Conservation (phyloP, 2,329 filamentous ascomycete genomes). For the Diaporthe humulicola region DNA sequence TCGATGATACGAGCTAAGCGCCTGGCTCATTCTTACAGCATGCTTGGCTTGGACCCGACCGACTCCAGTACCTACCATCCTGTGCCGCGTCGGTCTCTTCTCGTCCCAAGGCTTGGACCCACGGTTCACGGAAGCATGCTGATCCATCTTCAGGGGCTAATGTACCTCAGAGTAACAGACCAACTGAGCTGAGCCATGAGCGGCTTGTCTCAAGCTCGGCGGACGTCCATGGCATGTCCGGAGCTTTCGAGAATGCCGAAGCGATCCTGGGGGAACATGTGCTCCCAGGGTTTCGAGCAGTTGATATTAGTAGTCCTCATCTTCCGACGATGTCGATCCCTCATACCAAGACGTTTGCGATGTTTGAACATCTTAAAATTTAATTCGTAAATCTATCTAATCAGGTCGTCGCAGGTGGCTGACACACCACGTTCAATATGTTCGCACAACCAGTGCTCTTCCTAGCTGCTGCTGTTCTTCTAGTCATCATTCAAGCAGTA, state of each 20-base stretch:
- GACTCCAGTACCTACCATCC: not conserved
- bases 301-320: conserved; percentile 6
- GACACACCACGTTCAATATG: not conserved
- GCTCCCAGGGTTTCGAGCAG: not conserved
- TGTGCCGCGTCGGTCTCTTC: not conserved
- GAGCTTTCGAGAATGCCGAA: not conserved
- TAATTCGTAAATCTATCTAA: not conserved
- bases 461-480: not conserved
- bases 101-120: not conserved
- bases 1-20: not conserved
- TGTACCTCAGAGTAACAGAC: not conserved
- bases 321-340: not conserved
- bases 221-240: conserved; percentile 13
- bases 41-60: not conserved
- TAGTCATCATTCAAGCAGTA: not conserved
- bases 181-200: not conserved
- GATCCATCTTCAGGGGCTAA: not conserved
- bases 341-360: not conserved
- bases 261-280: not conserved
- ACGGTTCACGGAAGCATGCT: not conserved
- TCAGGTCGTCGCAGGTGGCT: not conserved
- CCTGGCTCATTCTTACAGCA: not conserved
- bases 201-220: conserved; percentile 2
- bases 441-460: not conserved
- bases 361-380: not conserved